Conservation (phyloP, 1,139 yeast species). For the Eremothecium cymbalariae region DNA sequence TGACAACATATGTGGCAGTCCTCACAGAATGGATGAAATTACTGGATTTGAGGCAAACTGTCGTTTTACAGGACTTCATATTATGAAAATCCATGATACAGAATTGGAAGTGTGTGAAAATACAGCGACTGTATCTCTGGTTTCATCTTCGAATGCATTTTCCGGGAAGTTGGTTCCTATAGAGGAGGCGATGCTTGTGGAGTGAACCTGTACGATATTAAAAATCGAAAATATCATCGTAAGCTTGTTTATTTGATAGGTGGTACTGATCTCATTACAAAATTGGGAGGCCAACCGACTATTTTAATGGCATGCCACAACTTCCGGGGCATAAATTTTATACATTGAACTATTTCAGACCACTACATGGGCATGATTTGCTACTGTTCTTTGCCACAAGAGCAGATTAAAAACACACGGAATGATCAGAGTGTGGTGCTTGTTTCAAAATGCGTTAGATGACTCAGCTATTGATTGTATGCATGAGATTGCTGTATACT, state of each 20-base stretch:
- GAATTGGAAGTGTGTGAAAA: conserved; percentile 46
- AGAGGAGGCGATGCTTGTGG: conserved; percentile 91
- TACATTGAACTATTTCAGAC: conserved; percentile 71
- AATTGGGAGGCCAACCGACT: too few species aligned
- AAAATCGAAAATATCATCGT: conserved; percentile 29
- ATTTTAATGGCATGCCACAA: too few species aligned
- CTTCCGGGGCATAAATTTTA: conserved; percentile 56
- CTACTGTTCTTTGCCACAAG: conserved; percentile 81
- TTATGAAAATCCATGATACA: conserved; percentile 58
- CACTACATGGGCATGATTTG: conserved; percentile 94
- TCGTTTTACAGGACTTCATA: conserved; percentile 86
- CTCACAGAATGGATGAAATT: conserved; percentile 51
- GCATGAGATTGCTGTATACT: conserved; percentile 63
- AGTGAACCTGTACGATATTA: conserved; percentile 73
- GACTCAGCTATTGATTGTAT: conserved; percentile 27
- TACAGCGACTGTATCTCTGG: conserved; percentile 61
- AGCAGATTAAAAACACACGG: conserved; percentile 57
- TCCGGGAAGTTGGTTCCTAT: conserved; percentile 55
- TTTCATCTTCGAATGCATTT: conserved; percentile 67
- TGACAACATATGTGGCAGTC: conserved; percentile 41
- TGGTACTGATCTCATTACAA: too few species aligned
- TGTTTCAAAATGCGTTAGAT: conserved; percentile 49
- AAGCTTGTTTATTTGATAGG: too few species aligned
- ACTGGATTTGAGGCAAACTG: conserved; percentile 89
- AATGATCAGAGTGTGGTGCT: conserved; percentile 47